phyloP scores from a whole-genome alignment of 345 rosid genomes.

The Cardamine resedifolia region DNA sequence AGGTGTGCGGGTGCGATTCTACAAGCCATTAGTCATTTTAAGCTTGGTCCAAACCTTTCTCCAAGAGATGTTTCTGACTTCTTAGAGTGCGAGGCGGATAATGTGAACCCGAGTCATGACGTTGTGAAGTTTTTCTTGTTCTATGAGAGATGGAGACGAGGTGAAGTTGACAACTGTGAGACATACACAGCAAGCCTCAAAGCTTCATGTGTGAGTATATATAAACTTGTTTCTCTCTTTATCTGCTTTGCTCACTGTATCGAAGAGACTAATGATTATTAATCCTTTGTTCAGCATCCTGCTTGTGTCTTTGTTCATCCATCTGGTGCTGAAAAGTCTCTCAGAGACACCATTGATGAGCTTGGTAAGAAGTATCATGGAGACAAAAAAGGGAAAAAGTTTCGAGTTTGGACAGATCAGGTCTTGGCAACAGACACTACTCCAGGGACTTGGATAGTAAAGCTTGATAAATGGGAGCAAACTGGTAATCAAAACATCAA shows the following conservation, averaged over 20 bases:
- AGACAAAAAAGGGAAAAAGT: slow-evolving; percentile 65
- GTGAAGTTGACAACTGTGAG: slow-evolving; percentile 72
- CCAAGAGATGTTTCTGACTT: slow-evolving; percentile 71
- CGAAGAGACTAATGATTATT: slow-evolving; percentile 15
- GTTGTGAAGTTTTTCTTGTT: slow-evolving; percentile 72
- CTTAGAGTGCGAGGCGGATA: slow-evolving; percentile 31
- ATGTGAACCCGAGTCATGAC: slow-evolving; percentile 47
- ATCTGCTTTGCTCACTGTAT: neutral
- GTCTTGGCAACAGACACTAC: slow-evolving; percentile 54
- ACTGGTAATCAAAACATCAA: slow-evolving; percentile 47
- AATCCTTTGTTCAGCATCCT: slow-evolving; percentile 48
- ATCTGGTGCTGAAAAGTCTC: slow-evolving; percentile 63
- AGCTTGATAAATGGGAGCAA: slow-evolving; percentile 76
- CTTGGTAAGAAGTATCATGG: slow-evolving; percentile 59
- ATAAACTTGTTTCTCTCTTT: slow-evolving; percentile 6
- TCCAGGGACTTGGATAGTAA: slow-evolving; percentile 64
- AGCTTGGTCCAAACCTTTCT: slow-evolving; percentile 74
- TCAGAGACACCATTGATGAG: slow-evolving; percentile 56
- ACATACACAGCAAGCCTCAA: slow-evolving; percentile 55
- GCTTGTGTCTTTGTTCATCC: slow-evolving; percentile 63
- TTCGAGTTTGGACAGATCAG: slow-evolving; percentile 78
- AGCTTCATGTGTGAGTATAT: slow-evolving; percentile 69
- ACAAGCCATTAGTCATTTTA: slow-evolving; percentile 86
- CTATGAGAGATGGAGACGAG: slow-evolving; percentile 89
- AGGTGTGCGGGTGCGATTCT: slow-evolving; percentile 89